phyloP scores from a whole-genome alignment of 306 rosid genomes.

The Medicago lupulina region DNA sequence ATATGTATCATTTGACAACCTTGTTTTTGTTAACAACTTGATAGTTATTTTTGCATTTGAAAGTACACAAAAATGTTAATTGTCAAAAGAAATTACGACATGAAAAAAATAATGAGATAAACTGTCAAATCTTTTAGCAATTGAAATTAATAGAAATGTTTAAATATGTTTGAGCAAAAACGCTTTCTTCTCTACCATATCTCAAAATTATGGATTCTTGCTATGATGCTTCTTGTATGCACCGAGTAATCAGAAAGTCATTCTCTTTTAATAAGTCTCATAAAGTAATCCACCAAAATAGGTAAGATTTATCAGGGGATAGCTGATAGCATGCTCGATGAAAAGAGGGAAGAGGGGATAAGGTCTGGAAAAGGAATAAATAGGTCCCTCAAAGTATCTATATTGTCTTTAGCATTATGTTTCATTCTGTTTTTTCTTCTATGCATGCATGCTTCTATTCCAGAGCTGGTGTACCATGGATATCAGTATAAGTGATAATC shows the following conservation, averaged over 20 bases:
- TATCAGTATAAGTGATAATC: not conserved
- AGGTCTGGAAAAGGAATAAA: no score
- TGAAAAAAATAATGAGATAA: not conserved
- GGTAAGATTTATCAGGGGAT: not conserved
- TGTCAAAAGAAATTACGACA: conserved; percentile 18
- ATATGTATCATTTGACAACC: not conserved
- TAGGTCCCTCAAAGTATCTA: no score
- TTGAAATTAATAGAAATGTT: not conserved
- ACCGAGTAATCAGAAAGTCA: not conserved
- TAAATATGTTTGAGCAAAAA: conserved; percentile 4
- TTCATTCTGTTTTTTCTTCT: no score
- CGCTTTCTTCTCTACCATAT: not conserved
- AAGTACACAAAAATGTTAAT: not conserved
- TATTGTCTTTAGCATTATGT: no score
- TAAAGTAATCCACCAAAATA: not conserved
- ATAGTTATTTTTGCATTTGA: not conserved
- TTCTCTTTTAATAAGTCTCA: not conserved
- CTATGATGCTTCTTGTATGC: not conserved
- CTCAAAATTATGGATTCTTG: not conserved
- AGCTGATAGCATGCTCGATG: not conserved
- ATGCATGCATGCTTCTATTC: no score
- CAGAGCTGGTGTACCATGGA: not conserved
- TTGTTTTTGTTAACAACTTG: conserved; percentile 13
- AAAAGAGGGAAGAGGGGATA: no score
- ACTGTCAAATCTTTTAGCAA: not conserved